Evolutionary conservation across 768 basidiomycete genomes (phyloP).

Genomic region (Dendrothele bispora): DNA sequence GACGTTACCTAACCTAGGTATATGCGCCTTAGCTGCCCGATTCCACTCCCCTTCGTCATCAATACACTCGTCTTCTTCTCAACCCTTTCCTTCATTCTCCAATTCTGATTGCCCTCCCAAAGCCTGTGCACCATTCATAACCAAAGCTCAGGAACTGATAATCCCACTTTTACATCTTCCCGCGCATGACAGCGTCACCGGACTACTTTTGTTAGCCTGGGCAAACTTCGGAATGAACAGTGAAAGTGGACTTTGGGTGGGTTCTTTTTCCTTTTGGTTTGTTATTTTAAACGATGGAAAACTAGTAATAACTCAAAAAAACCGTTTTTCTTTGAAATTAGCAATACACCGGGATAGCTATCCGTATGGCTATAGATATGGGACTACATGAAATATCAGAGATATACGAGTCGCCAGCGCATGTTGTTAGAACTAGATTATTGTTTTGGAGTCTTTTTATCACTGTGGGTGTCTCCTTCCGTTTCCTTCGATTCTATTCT

Average conservation of each 20-base stretch:
- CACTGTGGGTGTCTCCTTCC: background rate
- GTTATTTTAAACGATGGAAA: no score
- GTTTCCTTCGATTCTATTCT: no score
- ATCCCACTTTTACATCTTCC: conserved; percentile 12
- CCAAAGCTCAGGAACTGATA: conserved; percentile 12
- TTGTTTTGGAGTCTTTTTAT: conserved; percentile 14
- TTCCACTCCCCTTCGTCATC: no score
- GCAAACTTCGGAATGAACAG: conserved; percentile 12
- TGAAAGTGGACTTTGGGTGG: conserved; percentile 13
- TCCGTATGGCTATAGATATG: conserved; percentile 12
- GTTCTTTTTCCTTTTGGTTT: no score
- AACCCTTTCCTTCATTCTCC: no score
- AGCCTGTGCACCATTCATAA: conserved; percentile 12
- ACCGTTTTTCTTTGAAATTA: no score
- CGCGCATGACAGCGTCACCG: conserved; percentile 9
- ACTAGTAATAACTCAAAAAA: no score
- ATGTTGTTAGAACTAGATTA: conserved; percentile 7
- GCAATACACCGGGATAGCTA: conserved; percentile 2
- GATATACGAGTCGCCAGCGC: conserved; percentile 10
- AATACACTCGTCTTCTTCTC: no score
- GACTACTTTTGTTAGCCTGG: conserved; percentile 11
- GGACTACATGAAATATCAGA: conserved; percentile 13
- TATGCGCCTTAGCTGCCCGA: conserved; percentile 9
- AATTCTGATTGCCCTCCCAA: no score
- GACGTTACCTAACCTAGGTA: background rate